Evolutionary conservation across 208 protist genomes (phyloP), one percentile per base, ranked within the genome.

Genomic region (Trypanosoma cruzi): DNA sequence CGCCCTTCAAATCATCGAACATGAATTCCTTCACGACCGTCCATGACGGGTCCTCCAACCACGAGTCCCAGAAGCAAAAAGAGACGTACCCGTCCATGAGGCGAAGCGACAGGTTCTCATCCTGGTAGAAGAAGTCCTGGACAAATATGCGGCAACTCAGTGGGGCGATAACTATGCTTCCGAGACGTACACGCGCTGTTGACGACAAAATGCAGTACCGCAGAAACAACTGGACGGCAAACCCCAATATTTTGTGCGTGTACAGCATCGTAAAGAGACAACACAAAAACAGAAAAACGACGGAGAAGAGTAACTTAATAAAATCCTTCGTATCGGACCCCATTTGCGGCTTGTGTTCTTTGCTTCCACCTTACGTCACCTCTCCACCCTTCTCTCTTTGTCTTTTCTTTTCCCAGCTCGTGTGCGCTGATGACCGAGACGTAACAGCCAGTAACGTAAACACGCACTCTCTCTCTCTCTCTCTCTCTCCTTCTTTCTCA

Each of bases 21-120:
- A 95, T 93, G 63, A 88, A 90, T 50, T 94, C 88, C 18, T 82
- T 81, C 59, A 95, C 67, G 14, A 46, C 72, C 26, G 84, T 84
- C 87, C 88, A 96, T 14, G 76, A 56, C 8, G 77, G 58, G 58
- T 85, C 75, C 29, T 66, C 60, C 29, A 82, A 74, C 80, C 84
- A 89, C n/a, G 78, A 81, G 24, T 79, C 84, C 84, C 85, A 93
- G 64, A 94, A 87, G 13, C 68, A 66, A 56, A 97, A 86, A 2
- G 89, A 89, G 42, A 92, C 48, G 70, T 97, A 90, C 16, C 92
- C 92, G 61, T 97, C 92, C 10, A 94, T 78, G 50, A 94, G 80
- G 60, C 82, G 85, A n/a, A 97, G 52, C 0, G 92, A 90, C 46
- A 90, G 32, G 76, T 96, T 93, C 61, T 91, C 85, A 37, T 89